Base-by-base conservation (phyloP, 768 basidiomycete species). In the Russula virescens region DNA sequence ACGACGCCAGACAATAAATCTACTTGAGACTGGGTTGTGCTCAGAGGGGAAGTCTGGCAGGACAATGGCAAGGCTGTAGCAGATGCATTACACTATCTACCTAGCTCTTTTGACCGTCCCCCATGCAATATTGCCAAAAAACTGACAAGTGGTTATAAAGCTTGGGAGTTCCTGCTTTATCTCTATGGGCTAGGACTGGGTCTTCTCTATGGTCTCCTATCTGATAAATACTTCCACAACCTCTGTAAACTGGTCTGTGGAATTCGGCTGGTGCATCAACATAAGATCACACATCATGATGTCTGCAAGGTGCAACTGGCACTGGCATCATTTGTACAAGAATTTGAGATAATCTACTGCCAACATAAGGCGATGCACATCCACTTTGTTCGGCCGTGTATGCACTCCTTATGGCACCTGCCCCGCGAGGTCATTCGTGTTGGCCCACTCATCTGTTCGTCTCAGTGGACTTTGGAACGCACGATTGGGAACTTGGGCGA, bases 81-180 rank as follows among this genome's bases (percentile, higher is more conserved):
- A 13, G 23, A 11, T 0, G 18, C 52, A 5, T 23, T 9, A 0
- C 42, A 43, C 19, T 54, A 23, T 16, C 7, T 55, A 0, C 55
- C 42, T 7, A n/a, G 21, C 3, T 40, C 35, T 8, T 53, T 53
- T 40, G 35, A 23, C 1, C 23, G 13, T 28, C 40, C 54, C 2
- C 80, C 77, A 2, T 72, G 76, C 0, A 76, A 80, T 60, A 69
- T 70, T n/a, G 76, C 76, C 0, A 68, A 74, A 46, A 79, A 80
- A 58, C 72, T 79, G 57, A 64, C 71, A 3, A 72, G 69, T 31
- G 71, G 73, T 0, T 75, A 74, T 64, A 75, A 75, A 46, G 72
- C 73, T 3, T 68, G 65, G 59, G 72, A 74, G 48, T 73, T 56
- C 43, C 63, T 66, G 0, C 34, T 57, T 0, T 73, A 71, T 50